These are phyloP conservation scores for Penicillium glabrum DNA, from an alignment of 2,329 filamentous ascomycete species.

Conservation along the genomic window DNA sequence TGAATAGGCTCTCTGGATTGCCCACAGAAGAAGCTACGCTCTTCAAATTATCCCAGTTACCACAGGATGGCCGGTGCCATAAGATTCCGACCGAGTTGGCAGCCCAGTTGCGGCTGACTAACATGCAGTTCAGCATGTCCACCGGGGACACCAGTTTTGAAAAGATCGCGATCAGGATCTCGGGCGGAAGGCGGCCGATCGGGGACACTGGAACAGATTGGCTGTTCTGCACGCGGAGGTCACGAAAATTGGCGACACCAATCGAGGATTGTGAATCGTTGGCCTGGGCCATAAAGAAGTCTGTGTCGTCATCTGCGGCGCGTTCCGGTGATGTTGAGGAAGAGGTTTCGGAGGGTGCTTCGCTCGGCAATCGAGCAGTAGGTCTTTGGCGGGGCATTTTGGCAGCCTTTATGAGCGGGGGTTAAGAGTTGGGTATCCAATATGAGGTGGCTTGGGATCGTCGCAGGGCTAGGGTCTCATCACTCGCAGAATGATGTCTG, in stretches of 20 bases:
- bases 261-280: constrained; percentile 95
- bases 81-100: constrained; percentile 87
- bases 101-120: constrained; percentile 93
- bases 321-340: constrained; percentile 49
- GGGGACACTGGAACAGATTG: constrained; percentile 50
- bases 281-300: constrained; percentile 77
- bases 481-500: constrained; percentile 11
- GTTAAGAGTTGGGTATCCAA: neutral
- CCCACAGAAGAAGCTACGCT: constrained; percentile 78
- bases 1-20: constrained; percentile 74
- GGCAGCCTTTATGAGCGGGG: neutral
- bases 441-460: neutral
- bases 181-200: constrained; percentile 82
- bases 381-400: constrained; percentile 40
- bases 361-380: constrained; percentile 38
- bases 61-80: constrained; percentile 92
- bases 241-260: constrained; percentile 73
- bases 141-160: constrained; percentile 72
- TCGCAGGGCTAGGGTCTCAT: constrained; percentile 19
- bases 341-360: constrained; percentile 45
- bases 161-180: constrained; percentile 93
- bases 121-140: constrained; percentile 84
- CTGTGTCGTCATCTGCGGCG: constrained; percentile 82
- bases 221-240: constrained; percentile 65
- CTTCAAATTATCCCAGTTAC: constrained; percentile 77